These are phyloP conservation scores for Kwoniella newhampshirensis DNA, from an alignment of 768 basidiomycete species.

Conservation along the genomic window DNA sequence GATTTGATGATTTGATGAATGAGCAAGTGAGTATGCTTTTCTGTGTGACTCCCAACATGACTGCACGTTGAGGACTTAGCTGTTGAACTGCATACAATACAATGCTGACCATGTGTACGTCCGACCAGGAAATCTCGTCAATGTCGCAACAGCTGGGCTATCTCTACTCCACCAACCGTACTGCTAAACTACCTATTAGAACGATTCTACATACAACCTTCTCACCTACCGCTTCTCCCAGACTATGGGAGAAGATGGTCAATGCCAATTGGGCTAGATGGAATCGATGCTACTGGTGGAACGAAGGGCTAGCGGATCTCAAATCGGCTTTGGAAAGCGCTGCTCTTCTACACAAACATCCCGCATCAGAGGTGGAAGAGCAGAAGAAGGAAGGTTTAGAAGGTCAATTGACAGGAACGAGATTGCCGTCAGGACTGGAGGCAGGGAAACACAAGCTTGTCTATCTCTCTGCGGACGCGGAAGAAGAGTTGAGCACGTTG, in stretches of 20 bases:
- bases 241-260: conserved; percentile 58
- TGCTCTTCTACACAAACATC: background rate
- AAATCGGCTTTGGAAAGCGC: conserved; percentile 6
- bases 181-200: conserved; percentile 67
- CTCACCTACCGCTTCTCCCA: conserved; percentile 23
- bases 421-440: conserved; percentile 16
- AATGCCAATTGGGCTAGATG: conserved; percentile 75
- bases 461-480: conserved; percentile 92
- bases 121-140: conserved; percentile 93
- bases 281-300: conserved; percentile 68
- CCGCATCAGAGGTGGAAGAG: background rate
- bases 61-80: background rate
- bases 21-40: conserved; percentile 69
- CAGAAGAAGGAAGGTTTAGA: background rate
- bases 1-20: conserved; percentile 88
- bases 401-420: conserved; percentile 12
- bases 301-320: conserved; percentile 57
- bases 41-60: background rate
- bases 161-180: conserved; percentile 82
- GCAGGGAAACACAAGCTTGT: conserved; percentile 60
- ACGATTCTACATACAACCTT: conserved; percentile 77
- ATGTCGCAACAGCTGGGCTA: conserved; percentile 87
- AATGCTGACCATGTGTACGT: background rate
- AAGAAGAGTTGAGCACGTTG: conserved; percentile 78
- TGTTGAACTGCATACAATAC: too few relatives aligned